phyloP scores from a whole-genome alignment of 169 alveolate species.

The Plasmodium malariae region DNA sequence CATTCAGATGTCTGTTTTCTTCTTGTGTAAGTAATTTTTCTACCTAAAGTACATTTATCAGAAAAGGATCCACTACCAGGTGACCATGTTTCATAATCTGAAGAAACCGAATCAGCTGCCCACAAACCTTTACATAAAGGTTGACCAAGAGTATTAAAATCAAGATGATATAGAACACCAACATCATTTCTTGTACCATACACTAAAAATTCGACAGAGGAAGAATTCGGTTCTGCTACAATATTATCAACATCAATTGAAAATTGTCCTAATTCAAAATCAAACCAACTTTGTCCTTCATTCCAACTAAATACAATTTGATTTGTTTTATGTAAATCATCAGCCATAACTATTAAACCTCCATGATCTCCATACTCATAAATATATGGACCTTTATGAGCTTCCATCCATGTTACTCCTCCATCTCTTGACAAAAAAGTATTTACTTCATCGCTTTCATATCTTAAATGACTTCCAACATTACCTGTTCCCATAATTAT shows the following conservation, averaged over 20 bases:
- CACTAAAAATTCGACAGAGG: conserved; percentile 94
- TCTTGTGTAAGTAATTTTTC: conserved; percentile 94
- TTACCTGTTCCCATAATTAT: conserved; percentile 97
- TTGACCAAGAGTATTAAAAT: conserved; percentile 95
- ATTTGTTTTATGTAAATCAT: conserved; percentile 89
- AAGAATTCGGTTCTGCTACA: conserved; percentile 96
- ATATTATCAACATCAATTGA: conserved; percentile 94
- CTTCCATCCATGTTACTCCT: conserved; percentile 98
- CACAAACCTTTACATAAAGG: conserved; percentile 95
- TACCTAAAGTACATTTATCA: conserved; percentile 93
- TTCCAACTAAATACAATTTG: conserved; percentile 95
- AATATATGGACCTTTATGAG: conserved; percentile 97
- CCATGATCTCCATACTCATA: conserved; percentile 99
- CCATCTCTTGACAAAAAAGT: conserved; percentile 98
- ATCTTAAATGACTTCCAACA: conserved; percentile 93
- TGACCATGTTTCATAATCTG: conserved; percentile 98
- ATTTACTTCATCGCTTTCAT: conserved; percentile 91
- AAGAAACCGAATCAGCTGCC: conserved; percentile 94
- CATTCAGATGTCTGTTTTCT: conserved; percentile 97
- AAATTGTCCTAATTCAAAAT: conserved; percentile 89
- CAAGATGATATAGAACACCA: conserved; percentile 95
- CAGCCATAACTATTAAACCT: conserved; percentile 98
- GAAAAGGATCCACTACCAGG: conserved; percentile 88
- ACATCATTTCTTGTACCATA: conserved; percentile 94
- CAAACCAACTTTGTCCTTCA: conserved; percentile 98